Evolutionary conservation across 352 stramenopile genomes (phyloP).

Genomic region (Halophytophthora batemanensis): DNA sequence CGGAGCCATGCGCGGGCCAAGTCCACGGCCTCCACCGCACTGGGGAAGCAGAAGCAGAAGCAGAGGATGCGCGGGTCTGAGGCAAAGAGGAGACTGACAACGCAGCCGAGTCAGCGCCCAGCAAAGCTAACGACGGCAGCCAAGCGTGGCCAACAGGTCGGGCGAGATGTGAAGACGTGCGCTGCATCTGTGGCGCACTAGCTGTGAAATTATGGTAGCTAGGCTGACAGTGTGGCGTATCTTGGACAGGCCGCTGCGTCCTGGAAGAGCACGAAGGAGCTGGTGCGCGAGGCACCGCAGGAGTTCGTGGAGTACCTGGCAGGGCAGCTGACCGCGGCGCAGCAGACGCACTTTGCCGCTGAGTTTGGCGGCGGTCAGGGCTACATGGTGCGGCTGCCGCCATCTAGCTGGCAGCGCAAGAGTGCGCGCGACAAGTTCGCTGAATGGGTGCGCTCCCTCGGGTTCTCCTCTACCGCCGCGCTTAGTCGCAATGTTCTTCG

Average conservation of each 20-base stretch:
- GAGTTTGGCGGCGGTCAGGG: conserved; percentile 60
- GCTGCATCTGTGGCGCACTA: conserved; percentile 5
- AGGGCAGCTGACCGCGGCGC: conserved; percentile 40
- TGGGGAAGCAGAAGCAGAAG: too few species aligned
- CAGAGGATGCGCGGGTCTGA: neutral
- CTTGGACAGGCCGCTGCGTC: neutral
- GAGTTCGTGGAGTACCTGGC: conserved; percentile 57
- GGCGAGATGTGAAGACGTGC: neutral
- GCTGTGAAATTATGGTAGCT: neutral
- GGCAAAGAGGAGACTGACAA: conserved; percentile 14
- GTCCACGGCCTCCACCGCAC: neutral
- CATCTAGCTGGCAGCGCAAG: conserved; percentile 23
- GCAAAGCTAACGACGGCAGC: conserved; percentile 20
- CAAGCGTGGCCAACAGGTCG: neutral
- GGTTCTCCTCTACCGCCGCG: conserved; percentile 40
- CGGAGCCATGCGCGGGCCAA: conserved; percentile 6
- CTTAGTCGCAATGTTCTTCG: conserved; percentile 38
- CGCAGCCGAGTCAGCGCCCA: neutral
- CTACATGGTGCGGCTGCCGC: conserved; percentile 47
- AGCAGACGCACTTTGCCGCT: conserved; percentile 42
- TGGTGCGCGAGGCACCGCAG: conserved; percentile 39
- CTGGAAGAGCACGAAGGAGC: conserved; percentile 35
- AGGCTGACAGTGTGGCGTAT: neutral
- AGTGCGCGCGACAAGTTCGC: conserved; percentile 20
- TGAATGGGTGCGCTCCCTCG: conserved; percentile 46